phyloP scores from a whole-genome alignment of 2,329 filamentous ascomycete genomes.

The Ophiostoma quercus region DNA sequence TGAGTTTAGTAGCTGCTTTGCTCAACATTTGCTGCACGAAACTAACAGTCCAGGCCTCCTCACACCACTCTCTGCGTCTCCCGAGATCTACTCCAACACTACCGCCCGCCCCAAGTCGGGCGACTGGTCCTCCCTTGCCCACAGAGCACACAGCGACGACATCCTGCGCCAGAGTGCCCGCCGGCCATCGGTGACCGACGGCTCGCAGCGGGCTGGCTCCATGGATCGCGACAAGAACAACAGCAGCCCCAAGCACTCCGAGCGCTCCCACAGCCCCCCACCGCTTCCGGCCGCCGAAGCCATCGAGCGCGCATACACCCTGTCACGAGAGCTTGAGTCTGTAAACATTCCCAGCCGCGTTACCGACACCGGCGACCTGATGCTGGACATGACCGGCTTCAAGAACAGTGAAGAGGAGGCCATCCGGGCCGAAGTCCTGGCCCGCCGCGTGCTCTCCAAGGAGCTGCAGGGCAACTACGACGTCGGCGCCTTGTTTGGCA shows the following conservation, averaged over 20 bases:
- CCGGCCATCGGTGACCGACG: slow-evolving; percentile 32
- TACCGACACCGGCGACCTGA: slow-evolving; percentile 88
- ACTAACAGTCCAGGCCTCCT: slow-evolving; percentile 40
- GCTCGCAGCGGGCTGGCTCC: slow-evolving; percentile 33
- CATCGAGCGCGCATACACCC: slow-evolving; percentile 71
- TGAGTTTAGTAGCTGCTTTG: slow-evolving; percentile 19
- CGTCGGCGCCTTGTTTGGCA: slow-evolving; percentile 89
- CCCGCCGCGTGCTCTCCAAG: slow-evolving; percentile 84
- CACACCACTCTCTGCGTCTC: slow-evolving; percentile 51
- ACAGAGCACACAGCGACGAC: slow-evolving; percentile 52
- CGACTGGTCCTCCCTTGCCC: slow-evolving; percentile 45
- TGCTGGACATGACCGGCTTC: slow-evolving; percentile 97
- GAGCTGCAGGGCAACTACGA: slow-evolving; percentile 94
- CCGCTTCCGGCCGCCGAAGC: slow-evolving; percentile 68
- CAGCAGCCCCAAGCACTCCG: slow-evolving; percentile 36
- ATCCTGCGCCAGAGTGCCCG: slow-evolving; percentile 47
- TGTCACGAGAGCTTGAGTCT: slow-evolving; percentile 80
- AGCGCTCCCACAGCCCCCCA: slow-evolving; percentile 71
- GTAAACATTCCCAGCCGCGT: slow-evolving; percentile 91
- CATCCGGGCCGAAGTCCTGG: slow-evolving; percentile 84
- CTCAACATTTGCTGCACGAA: slow-evolving; percentile 6
- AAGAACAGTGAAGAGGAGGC: slow-evolving; percentile 92
- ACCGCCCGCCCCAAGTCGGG: slow-evolving; percentile 41
- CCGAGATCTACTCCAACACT: slow-evolving; percentile 42
- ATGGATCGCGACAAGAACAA: slow-evolving; percentile 30